phyloP scores from a whole-genome alignment of 1,139 yeast genomes.

The Kodamaea ohmeri region DNA sequence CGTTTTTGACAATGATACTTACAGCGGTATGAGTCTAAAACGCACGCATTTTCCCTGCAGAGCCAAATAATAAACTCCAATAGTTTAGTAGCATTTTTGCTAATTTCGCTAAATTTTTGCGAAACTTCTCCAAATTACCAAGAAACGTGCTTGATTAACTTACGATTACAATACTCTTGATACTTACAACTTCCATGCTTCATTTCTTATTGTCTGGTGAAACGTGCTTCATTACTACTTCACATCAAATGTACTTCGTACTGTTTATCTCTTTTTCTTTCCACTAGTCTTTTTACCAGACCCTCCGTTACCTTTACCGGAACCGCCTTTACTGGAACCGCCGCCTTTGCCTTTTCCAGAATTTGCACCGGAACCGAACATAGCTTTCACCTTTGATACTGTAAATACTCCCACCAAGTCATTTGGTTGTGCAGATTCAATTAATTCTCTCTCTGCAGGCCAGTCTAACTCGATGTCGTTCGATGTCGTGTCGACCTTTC shows the following conservation, averaged over 20 bases:
- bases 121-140: no score
- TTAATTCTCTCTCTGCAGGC: constrained; percentile 63
- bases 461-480: constrained; percentile 63
- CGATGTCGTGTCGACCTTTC: constrained; percentile 51
- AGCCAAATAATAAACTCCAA: no score
- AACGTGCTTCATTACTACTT: neutral
- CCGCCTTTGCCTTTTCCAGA: constrained; percentile 7
- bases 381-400: constrained; percentile 39
- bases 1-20: neutral
- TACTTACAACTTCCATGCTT: no score
- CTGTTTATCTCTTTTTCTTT: constrained; percentile 1
- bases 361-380: constrained; percentile 30
- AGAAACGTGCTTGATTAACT: no score
- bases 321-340: neutral
- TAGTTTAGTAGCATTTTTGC: no score
- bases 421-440: constrained; percentile 56
- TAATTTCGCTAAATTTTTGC: no score
- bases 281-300: constrained; percentile 7
- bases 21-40: no score
- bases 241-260: neutral
- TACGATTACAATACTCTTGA: no score
- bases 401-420: constrained; percentile 41
- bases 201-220: neutral
- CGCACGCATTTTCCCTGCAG: no score
- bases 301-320: constrained; percentile 7